Percentiles rank a stretch among this genome's conserved stretches.
Conservation (phyloP, 1,284 basidiomycete genomes). For the Pascua guehoae region DNA sequence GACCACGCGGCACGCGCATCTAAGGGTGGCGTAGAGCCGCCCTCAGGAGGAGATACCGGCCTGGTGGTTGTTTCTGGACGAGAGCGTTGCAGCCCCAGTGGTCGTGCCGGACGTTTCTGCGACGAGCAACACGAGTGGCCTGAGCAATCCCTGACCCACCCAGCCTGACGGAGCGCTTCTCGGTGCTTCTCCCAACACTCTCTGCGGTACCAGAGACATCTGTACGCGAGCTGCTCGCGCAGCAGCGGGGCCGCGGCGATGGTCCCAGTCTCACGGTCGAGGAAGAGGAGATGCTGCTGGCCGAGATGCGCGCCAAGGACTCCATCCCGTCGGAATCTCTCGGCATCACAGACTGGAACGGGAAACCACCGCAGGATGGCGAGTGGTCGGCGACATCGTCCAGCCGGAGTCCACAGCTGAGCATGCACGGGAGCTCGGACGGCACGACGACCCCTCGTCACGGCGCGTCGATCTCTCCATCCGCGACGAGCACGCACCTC, state of each 20-base stretch:
- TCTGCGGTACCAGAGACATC: conserved; percentile 32
- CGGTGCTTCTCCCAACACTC: conserved; percentile 39
- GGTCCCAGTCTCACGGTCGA: conserved; percentile 40
- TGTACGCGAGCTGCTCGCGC: conserved; percentile 35
- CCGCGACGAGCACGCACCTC: background rate
- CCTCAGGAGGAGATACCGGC: too few species aligned
- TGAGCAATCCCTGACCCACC: background rate
- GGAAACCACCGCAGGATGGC: conserved; percentile 23
- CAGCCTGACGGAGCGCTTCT: conserved; percentile 44
- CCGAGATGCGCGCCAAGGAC: conserved; percentile 25
- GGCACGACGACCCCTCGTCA: conserved; percentile 8
- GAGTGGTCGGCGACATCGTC: background rate
- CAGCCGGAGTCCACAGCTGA: too few species aligned
- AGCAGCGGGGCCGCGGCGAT: conserved; percentile 32
- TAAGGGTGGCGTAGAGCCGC: too few species aligned
- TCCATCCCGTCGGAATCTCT: conserved; percentile 5
- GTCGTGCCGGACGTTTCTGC: too few species aligned
- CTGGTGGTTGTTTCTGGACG: too few species aligned
- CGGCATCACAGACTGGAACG: conserved; percentile 28
- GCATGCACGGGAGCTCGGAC: background rate
- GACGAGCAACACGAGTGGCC: too few species aligned
- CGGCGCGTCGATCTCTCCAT: background rate
- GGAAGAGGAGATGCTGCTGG: conserved; percentile 44
- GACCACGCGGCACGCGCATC: too few species aligned
- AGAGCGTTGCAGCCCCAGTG: too few species aligned